Base-by-base conservation (phyloP, 345 rosid species). In the Syzygium grande region DNA sequence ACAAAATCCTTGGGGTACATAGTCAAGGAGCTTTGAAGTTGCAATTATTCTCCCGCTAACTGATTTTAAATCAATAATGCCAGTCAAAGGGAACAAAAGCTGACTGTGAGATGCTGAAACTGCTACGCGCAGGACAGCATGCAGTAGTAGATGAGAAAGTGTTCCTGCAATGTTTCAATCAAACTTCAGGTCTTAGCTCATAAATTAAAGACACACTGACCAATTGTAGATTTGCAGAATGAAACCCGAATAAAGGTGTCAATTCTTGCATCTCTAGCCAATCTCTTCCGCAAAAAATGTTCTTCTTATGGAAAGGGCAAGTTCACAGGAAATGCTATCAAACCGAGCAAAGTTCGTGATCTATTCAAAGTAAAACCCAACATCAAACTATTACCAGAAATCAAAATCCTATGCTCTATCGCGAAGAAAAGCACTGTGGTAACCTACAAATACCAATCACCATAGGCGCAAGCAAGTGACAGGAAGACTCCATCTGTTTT, bases 41-140 rank as follows among this genome's bases (percentile, higher is more conserved):
- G 78, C 89, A 84, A 55, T 73, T 58, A 88, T 91, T 85, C 90
- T 90, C 87, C 90, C 88, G 84, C 90, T 88, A 80, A 34, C 11
- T 34, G 88, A 84, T 58, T 89, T 90, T 65, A 41, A 86, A 86
- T 91, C 90, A 84, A 89, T 14, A 84, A 90, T 30, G 68, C 73
- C 53, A 61, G 16, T 51, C 3, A 41, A 56, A 14, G 87, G 89
- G 55, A 79, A 89, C 46, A 89, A 55, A 90, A 86, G 85, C 34
- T 51, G 88, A 90, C 46, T 84, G 85, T 88, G 85, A 87, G 95
- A 91, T 79, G 95, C 88, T 41, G 93, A 95, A 85, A 92, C 95
- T 25, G 93, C 91, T 22, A 90, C 91, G 87, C 89, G 91, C 85
- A 92, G 88, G 86, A 93, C 93, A 90, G 96, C 95, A 85, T 87